These are phyloP conservation scores for Candida incommunis DNA, from an alignment of 805 yeast species.

Conservation along the genomic window DNA sequence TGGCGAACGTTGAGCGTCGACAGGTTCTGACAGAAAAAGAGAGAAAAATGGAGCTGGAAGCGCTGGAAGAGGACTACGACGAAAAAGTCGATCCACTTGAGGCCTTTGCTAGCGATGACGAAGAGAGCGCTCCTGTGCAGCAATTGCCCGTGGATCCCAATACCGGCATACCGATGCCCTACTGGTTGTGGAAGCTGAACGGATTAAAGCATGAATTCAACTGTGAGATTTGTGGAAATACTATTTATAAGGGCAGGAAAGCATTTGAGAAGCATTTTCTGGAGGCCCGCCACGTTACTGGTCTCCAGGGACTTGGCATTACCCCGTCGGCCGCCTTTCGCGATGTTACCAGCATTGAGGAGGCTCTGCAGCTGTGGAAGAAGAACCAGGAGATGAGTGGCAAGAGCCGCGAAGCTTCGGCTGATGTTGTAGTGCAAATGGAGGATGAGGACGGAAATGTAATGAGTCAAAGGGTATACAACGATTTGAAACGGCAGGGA, in stretches of 20 bases:
- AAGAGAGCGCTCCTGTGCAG: conserved; percentile 27
- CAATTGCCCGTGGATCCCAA: conserved; percentile 74
- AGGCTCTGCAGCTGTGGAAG: conserved; percentile 47
- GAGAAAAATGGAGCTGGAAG: conserved; percentile 34
- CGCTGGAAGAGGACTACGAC: conserved; percentile 13
- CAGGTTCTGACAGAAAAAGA: conserved; percentile 61
- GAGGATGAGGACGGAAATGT: conserved; percentile 92
- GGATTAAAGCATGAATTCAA: conserved; percentile 59
- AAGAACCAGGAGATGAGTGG: conserved; percentile 27
- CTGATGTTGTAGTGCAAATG: conserved; percentile 54
- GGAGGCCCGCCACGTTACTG: conserved; percentile 56
- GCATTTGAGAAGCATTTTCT: conserved; percentile 62
- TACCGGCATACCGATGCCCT: conserved; percentile 75
- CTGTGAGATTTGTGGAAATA: conserved; percentile 83
- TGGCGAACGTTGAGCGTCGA: conserved; percentile 47
- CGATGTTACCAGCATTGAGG: conserved; percentile 52
- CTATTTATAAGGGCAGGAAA: conserved; percentile 55
- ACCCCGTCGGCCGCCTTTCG: conserved; percentile 39
- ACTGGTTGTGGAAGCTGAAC: conserved; percentile 81
- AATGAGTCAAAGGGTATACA: conserved; percentile 69
- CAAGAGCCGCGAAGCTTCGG: conserved; percentile 20
- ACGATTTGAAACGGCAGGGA: conserved; percentile 82
- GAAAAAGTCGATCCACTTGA: conserved; percentile 13
- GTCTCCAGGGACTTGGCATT: conserved; percentile 64
- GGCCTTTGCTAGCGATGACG: conserved; percentile 23